These are phyloP conservation scores for Tolypocladium guangdongense DNA, from an alignment of 2,329 filamentous ascomycete species.

Conservation along the genomic window DNA sequence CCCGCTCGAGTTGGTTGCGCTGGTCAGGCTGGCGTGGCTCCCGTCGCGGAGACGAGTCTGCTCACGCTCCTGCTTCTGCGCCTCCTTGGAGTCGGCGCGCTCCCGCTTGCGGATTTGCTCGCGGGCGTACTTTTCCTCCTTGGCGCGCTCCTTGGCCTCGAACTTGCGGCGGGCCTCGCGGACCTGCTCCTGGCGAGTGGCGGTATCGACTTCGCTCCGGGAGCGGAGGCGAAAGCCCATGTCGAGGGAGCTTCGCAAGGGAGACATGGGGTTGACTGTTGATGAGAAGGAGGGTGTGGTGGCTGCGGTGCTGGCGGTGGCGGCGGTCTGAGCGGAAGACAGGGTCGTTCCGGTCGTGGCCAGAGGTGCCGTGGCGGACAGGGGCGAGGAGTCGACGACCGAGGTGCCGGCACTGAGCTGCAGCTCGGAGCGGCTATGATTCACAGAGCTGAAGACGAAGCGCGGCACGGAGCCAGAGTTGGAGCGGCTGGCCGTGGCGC, in stretches of 20 bases:
- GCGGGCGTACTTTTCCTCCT: constrained; percentile 51
- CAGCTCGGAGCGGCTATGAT: constrained; percentile 37
- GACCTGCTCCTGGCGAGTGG: constrained; percentile 44
- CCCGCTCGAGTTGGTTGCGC: constrained; percentile 19
- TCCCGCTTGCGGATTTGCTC: constrained; percentile 48
- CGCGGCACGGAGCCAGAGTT: constrained; percentile 18
- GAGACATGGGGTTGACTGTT: constrained; percentile 31
- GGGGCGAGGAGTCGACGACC: constrained; percentile 25
- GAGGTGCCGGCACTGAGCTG: constrained; percentile 22
- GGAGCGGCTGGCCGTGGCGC: constrained; percentile 15
- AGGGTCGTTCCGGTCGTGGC: constrained; percentile 14
- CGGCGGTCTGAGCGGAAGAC: constrained; percentile 14
- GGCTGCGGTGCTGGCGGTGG: constrained; percentile 1
- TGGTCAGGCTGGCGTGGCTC: constrained; percentile 21
- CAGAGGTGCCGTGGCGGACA: constrained; percentile 15
- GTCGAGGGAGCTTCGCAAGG: constrained; percentile 49
- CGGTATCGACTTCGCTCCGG: constrained; percentile 47
- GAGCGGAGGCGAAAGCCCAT: constrained; percentile 47
- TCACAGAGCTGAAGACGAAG: constrained; percentile 27
- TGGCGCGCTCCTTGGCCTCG: constrained; percentile 47
- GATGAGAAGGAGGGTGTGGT: constrained; percentile 7
- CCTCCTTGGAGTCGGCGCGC: constrained; percentile 46
- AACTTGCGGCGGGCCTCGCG: constrained; percentile 52
- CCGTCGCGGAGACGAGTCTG: constrained; percentile 30
- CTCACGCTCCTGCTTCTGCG: constrained; percentile 37